These are phyloP conservation scores for Hordeum pubiflorum DNA, from an alignment of 202 grass and related monocot species.

Conservation along the genomic window DNA sequence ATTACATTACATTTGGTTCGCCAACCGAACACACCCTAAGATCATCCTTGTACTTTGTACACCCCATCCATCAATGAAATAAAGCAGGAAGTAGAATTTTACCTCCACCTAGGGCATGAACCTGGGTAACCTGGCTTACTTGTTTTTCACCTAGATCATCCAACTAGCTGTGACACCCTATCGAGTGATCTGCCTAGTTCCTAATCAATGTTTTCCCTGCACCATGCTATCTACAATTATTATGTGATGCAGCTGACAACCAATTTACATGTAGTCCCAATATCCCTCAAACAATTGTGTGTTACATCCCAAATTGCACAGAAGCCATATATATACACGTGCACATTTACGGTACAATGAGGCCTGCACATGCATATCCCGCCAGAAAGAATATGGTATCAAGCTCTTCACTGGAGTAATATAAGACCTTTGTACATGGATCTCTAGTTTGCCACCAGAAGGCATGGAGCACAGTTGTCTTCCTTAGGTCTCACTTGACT, in stretches of 20 bases:
- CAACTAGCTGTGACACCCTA: too few relatives aligned
- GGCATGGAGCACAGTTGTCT: background rate
- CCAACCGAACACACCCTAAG: too few relatives aligned
- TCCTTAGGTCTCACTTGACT: slow-evolving; percentile 32
- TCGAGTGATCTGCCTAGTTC: too few relatives aligned
- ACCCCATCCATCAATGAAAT: too few relatives aligned
- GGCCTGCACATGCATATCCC: background rate
- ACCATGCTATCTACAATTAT: background rate
- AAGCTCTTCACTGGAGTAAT: slow-evolving; percentile 3
- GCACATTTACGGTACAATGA: background rate
- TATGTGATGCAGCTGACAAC: background rate
- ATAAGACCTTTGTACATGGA: background rate
- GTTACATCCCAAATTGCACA: background rate
- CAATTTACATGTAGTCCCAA: background rate
- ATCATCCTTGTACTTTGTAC: too few relatives aligned
- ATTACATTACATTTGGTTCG: too few relatives aligned
- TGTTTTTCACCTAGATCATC: too few relatives aligned
- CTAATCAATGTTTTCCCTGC: too few relatives aligned
- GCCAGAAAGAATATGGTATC: background rate
- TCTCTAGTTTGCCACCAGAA: background rate
- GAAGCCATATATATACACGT: slow-evolving; percentile 7
- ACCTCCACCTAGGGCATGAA: too few relatives aligned
- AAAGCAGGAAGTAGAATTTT: too few relatives aligned
- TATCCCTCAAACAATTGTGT: background rate
- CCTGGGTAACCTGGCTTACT: too few relatives aligned